Percentiles rank a stretch among this genome's conserved stretches.
Conservation (phyloP, 352 stramenopile species). For the Globisporangium canariense region DNA sequence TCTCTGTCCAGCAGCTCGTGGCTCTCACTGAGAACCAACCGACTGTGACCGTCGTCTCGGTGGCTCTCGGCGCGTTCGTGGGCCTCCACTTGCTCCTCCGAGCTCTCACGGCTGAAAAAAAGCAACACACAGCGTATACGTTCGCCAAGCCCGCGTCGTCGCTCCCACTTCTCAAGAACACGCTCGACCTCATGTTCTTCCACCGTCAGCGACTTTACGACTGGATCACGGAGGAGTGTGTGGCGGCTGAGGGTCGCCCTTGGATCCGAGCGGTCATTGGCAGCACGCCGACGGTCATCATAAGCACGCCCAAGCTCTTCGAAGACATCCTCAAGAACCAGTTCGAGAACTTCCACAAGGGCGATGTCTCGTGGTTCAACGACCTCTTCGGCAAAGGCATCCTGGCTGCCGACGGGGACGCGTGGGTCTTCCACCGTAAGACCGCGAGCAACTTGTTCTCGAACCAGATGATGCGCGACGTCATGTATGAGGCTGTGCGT, state of each 20-base stretch:
- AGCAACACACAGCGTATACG: not conserved
- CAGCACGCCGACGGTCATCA: not conserved
- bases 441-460: conserved; percentile 85
- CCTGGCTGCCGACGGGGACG: conserved; percentile 48
- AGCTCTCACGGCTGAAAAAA: not conserved
- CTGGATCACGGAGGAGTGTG: conserved; percentile 3
- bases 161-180: not conserved
- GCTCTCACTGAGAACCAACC: too few species aligned
- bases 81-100: too few species aligned
- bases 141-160: not conserved
- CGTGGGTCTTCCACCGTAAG: conserved; percentile 70
- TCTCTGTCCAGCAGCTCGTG: too few species aligned
- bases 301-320: conserved; percentile 21
- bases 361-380: conserved; percentile 29
- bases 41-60: too few species aligned
- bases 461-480: conserved; percentile 47
- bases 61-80: too few species aligned
- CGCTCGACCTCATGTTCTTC: not conserved
- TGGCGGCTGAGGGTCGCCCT: not conserved
- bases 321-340: conserved; percentile 52
- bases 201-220: not conserved
- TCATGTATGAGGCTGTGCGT: conserved; percentile 36
- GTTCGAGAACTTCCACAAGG: conserved; percentile 59
- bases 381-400: conserved; percentile 36
- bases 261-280: not conserved